Evolutionary conservation across 1,284 basidiomycete species (phyloP).

Genomic region (Ceratobasidium sp.): DNA sequence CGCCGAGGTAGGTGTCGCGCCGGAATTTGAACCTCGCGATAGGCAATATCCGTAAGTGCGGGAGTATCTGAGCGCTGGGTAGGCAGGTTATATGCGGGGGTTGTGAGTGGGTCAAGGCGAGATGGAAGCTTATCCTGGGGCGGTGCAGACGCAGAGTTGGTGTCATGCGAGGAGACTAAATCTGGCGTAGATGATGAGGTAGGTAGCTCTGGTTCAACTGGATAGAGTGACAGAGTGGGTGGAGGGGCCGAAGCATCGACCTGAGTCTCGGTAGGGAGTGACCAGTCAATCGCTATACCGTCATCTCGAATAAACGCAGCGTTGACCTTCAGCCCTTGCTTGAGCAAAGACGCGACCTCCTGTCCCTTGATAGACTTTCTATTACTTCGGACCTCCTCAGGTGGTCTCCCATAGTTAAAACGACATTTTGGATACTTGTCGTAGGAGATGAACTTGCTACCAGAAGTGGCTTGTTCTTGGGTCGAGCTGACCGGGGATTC

Average conservation of each 20-base stretch:
- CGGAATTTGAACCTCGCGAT: constrained; percentile 13
- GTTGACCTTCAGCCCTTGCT: not conserved
- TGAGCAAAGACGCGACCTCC: not conserved
- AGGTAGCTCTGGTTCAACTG: not conserved
- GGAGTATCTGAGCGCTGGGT: not conserved
- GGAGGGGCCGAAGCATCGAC: not conserved
- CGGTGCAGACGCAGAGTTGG: not conserved
- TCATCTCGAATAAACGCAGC: constrained; percentile 33
- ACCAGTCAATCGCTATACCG: constrained; percentile 39
- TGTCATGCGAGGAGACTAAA: not conserved
- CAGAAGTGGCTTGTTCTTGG: not conserved
- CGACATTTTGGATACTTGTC: constrained; percentile 17
- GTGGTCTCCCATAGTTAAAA: constrained; percentile 10
- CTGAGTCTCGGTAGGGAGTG: not conserved
- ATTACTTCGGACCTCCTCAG: constrained; percentile 4
- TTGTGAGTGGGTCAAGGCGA: not conserved
- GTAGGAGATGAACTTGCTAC: constrained; percentile 30
- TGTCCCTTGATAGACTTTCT: not conserved
- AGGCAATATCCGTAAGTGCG: not conserved
- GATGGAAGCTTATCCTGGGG: not conserved
- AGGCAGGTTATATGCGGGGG: not conserved
- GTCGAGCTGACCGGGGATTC: not conserved
- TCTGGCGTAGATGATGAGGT: too few species aligned
- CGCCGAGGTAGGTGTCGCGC: not conserved
- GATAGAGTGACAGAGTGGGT: not conserved